Conservation (phyloP, 2,329 filamentous ascomycete species). For the Fusarium praegraminearum region DNA sequence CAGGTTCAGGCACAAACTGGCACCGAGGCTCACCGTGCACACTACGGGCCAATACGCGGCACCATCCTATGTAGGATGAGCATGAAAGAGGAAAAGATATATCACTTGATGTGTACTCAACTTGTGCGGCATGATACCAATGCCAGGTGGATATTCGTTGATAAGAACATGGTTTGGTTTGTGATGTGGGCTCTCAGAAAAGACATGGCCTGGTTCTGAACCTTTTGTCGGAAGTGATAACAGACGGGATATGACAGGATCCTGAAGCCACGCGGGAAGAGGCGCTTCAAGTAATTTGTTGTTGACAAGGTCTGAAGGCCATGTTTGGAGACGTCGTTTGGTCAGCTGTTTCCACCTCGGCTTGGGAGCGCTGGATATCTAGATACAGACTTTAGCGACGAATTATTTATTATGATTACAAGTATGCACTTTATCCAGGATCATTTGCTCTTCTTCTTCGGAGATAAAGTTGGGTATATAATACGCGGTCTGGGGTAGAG, state of each 20-base stretch:
- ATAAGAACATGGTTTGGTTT: conserved; percentile 91
- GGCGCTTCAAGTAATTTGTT: conserved; percentile 80
- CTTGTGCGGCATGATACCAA: conserved; percentile 98
- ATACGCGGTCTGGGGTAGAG: conserved; percentile 75
- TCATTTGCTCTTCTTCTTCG: conserved; percentile 74
- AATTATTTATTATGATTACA: conserved; percentile 1
- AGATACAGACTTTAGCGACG: conserved; percentile 35
- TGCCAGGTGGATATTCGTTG: conserved; percentile 88
- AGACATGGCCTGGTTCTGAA: conserved; percentile 57
- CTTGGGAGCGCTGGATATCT: conserved; percentile 73
- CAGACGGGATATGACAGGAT: conserved; percentile 75
- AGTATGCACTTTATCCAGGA: conserved; percentile 75
- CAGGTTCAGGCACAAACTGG: conserved; percentile 81
- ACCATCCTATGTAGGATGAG: conserved; percentile 72
- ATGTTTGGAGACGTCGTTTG: conserved; percentile 90
- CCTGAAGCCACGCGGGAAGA: conserved; percentile 79
- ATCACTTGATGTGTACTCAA: conserved; percentile 51
- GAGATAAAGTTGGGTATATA: conserved; percentile 91
- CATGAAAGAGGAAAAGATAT: conserved; percentile 33
- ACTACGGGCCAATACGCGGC: conserved; percentile 88
- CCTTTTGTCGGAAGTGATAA: conserved; percentile 60
- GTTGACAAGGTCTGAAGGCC: conserved; percentile 84
- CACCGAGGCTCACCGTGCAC: conserved; percentile 88
- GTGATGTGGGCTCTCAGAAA: conserved; percentile 75
- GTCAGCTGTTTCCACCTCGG: conserved; percentile 88